Conservation (phyloP, 352 stramenopile genomes). For the Pythium dissotocum region DNA sequence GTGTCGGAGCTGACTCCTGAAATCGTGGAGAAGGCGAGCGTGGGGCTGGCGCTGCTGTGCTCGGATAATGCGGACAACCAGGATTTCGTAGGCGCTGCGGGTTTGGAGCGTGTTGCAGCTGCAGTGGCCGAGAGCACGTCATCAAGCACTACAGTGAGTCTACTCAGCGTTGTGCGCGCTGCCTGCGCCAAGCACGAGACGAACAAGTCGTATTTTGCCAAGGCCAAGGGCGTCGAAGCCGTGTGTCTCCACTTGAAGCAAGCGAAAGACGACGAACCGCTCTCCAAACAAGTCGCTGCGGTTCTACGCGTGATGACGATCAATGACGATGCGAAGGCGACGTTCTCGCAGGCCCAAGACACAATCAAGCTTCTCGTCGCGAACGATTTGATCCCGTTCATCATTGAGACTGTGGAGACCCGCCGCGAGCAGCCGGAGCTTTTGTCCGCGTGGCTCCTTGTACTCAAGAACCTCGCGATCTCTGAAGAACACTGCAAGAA, state of each 20-base stretch:
- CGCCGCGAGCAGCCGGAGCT: slow-evolving; percentile 40
- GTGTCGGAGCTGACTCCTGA: slow-evolving; percentile 22
- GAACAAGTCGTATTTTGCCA: slow-evolving; percentile 69
- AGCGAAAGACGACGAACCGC: slow-evolving; percentile 32
- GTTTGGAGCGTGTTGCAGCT: slow-evolving; percentile 42
- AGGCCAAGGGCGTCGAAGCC: slow-evolving; percentile 43
- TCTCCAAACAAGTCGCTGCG: slow-evolving; percentile 54
- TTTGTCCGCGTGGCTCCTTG: slow-evolving; percentile 57
- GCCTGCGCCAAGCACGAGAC: slow-evolving; percentile 61
- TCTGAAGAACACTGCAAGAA: slow-evolving; percentile 78
- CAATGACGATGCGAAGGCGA: slow-evolving; percentile 66
- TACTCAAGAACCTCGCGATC: slow-evolving; percentile 78
- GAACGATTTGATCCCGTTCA: slow-evolving; percentile 53
- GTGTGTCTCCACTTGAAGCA: slow-evolving; percentile 35
- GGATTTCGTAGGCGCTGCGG: slow-evolving; percentile 47
- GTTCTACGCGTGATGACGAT: slow-evolving; percentile 66
- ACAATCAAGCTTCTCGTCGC: slow-evolving; percentile 64
- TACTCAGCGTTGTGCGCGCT: slow-evolving; percentile 43
- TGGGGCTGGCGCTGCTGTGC: slow-evolving; percentile 40
- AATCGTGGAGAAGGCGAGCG: slow-evolving; percentile 15
- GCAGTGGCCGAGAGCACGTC: slow-evolving; percentile 22
- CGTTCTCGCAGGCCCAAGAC: slow-evolving; percentile 71
- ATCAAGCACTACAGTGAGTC: slow-evolving; percentile 16
- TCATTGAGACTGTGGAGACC: slow-evolving; percentile 36
- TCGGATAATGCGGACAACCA: slow-evolving; percentile 59